These are phyloP conservation scores for Boletales sp. DNA, from an alignment of 768 basidiomycete genomes.

Conservation along the genomic window DNA sequence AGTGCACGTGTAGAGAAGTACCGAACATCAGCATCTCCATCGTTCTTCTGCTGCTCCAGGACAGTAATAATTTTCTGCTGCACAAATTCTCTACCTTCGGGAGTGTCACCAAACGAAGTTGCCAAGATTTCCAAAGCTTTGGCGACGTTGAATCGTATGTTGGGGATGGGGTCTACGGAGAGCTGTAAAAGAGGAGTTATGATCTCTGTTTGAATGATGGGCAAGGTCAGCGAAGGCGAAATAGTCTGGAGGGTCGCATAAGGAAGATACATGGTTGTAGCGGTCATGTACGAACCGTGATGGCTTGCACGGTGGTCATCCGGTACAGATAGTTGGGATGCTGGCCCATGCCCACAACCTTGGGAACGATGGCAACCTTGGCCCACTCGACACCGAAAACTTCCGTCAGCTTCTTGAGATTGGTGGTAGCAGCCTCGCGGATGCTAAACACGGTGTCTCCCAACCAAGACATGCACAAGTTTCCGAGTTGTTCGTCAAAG, in stretches of 20 bases:
- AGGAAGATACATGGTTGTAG: background rate
- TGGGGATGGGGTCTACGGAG: conserved; percentile 89
- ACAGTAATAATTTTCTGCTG: conserved; percentile 74
- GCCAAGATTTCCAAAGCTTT: conserved; percentile 92
- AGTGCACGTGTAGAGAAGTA: conserved; percentile 87
- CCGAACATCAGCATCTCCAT: conserved; percentile 93
- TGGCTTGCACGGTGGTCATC: conserved; percentile 99
- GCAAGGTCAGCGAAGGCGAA: conserved; percentile 79
- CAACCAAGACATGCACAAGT: conserved; percentile 98
- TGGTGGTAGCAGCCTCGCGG: conserved; percentile 95
- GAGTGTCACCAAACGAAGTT: conserved; percentile 53
- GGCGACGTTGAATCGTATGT: conserved; percentile 98
- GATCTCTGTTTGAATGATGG: conserved; percentile 81
- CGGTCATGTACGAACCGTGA: conserved; percentile 62
- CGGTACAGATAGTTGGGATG: conserved; percentile 96
- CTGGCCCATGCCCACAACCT: conserved; percentile 94
- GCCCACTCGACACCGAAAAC: conserved; percentile 99
- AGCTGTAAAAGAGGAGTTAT: conserved; percentile 81
- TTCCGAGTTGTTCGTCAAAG: conserved; percentile 96
- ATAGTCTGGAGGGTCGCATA: conserved; percentile 67
- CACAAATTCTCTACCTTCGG: conserved; percentile 74
- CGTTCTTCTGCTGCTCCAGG: conserved; percentile 81
- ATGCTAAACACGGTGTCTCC: conserved; percentile 99
- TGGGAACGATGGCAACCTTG: conserved; percentile 87
- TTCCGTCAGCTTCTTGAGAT: conserved; percentile 94